Evolutionary conservation across 768 basidiomycete species (phyloP), one percentile per base, ranked within the genome.

Genomic region (Inosperma sp.): DNA sequence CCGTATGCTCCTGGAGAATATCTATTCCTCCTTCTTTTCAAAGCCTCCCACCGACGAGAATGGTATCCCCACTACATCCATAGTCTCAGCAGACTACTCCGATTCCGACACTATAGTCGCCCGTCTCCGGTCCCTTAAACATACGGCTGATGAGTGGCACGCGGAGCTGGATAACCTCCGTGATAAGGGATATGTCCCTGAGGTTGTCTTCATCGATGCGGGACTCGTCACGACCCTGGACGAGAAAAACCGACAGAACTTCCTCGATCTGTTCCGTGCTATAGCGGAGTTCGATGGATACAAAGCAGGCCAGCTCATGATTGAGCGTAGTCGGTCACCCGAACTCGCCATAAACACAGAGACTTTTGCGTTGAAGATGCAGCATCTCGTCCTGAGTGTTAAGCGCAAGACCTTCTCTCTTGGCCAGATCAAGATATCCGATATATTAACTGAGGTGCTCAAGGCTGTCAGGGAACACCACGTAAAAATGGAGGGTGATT

Each of bases 401-500:
- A 98, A 98, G 71, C 84, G 88, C 59, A 95, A 93, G 70, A 98
- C 96, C 2, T 99, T 99, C 71, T 91, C 90, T 21, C 81, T 99
- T 4, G 93, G 91, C n/a, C 85, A 92, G 66, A 92, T 99, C 71
- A 92, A 89, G 66, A 96, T 99, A 49, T 86, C 89, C 23, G 94
- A 98, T 65, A 82, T 99, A 54, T 72, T 98, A 25, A 88, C 81
- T 3, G 88, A 95, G 55, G 96, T 98, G 7, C 72, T 99, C 42
- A 84, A 72, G 59, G 82, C 84, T 27, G 94, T 99, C 3, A 75
- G 93, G 51, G 76, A 80, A 57, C 94, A 97, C 66, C 95, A 96
- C 63, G 96, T 98, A 56, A 97, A 92, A 74, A 89, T 99, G 84
- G 95, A 99, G 70, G 93, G 86, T 12, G 96, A 98, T 66, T 99